Evolutionary conservation across 2,329 filamentous ascomycete genomes (phyloP).

Genomic region (Bipolaris zeicola): DNA sequence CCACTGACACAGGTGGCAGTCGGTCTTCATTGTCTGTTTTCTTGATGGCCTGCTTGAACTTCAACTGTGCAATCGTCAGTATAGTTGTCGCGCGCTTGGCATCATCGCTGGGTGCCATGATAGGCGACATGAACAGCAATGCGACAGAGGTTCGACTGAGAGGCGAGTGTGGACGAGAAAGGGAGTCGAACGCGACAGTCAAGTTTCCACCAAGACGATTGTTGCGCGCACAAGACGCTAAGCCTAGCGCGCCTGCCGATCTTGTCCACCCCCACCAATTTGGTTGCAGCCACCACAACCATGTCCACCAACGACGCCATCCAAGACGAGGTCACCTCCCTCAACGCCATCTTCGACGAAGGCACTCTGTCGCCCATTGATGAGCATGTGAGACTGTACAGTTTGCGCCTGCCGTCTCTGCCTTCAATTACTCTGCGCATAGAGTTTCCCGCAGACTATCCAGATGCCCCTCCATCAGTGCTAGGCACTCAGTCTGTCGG

Average conservation of each 20-base stretch:
- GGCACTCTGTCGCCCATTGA: conserved; percentile 59
- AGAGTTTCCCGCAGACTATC: conserved; percentile 76
- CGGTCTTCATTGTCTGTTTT: conserved; percentile 25
- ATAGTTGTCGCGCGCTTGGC: conserved; percentile 31
- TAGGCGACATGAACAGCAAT: conserved; percentile 2
- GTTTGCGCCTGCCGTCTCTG: conserved; percentile 69
- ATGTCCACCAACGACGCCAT: conserved; percentile 53
- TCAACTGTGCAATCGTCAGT: conserved; percentile 36
- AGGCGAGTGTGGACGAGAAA: conserved; percentile 4
- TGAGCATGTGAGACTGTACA: conserved; percentile 40
- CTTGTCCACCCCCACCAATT: conserved; percentile 19
- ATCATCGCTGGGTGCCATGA: conserved; percentile 31
- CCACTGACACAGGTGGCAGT: conserved; percentile 27
- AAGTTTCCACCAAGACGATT: conserved; percentile 12
- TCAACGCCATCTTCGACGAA: conserved; percentile 83
- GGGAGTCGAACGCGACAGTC: conserved; percentile 3
- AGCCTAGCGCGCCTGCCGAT: conserved; percentile 17
- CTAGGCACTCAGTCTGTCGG: conserved; percentile 81
- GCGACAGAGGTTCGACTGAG: conserved; percentile 11
- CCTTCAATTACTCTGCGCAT: conserved; percentile 62
- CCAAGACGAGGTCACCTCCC: conserved; percentile 75
- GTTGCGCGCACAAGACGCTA: conserved; percentile 11
- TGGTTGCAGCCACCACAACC: conserved; percentile 19
- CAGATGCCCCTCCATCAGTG: conserved; percentile 72
- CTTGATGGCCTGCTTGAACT: conserved; percentile 37